Conservation (phyloP, 768 basidiomycete genomes). For the Hortiboletus flavorubellus region DNA sequence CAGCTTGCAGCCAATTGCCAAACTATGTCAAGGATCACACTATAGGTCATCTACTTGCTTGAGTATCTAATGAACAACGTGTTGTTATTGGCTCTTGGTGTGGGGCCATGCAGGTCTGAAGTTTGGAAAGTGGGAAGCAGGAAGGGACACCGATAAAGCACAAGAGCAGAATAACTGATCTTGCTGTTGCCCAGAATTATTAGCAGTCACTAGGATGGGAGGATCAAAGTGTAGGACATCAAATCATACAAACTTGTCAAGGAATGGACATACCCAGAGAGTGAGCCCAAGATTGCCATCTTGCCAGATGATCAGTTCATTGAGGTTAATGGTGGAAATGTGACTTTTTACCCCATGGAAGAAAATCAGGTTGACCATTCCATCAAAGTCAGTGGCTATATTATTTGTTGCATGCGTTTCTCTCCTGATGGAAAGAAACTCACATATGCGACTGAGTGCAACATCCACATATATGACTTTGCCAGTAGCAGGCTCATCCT, state of each 20-base stretch:
- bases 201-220: background rate
- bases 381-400: background rate
- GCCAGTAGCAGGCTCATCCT: background rate
- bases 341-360: too few species aligned
- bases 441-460: background rate
- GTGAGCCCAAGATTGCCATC: background rate
- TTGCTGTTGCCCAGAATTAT: background rate
- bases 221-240: background rate
- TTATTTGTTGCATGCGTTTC: background rate
- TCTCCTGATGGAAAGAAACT: constrained; percentile 4
- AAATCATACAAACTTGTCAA: background rate
- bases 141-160: background rate
- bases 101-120: background rate
- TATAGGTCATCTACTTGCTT: background rate
- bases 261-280: background rate
- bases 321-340: too few species aligned
- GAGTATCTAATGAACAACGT: background rate
- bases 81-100: background rate
- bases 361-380: too few species aligned
- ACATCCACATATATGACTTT: background rate
- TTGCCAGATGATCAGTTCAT: background rate
- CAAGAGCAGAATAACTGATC: fast-evolving
- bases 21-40: background rate
- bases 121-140: background rate
- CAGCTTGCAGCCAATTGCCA: too few species aligned